Evolutionary conservation across 768 basidiomycete genomes (phyloP).

Genomic region (Mycena amicta): DNA sequence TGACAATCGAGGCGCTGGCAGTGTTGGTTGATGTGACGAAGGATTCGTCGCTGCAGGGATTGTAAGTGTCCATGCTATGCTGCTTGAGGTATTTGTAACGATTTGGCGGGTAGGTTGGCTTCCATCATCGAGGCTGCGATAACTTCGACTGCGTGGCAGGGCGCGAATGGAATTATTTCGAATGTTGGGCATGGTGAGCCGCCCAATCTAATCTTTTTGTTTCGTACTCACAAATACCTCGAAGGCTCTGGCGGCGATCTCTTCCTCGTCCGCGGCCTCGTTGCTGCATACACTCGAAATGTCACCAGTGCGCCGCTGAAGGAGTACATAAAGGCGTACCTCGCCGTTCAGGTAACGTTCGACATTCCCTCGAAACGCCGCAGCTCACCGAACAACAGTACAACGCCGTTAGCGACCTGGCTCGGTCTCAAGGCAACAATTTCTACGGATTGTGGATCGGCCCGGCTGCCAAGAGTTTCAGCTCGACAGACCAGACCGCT

Average conservation of each 20-base stretch:
- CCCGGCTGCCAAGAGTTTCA: neutral
- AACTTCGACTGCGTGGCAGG: neutral
- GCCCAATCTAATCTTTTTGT: no score
- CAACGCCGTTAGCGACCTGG: neutral
- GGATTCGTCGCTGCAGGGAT: neutral
- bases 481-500: neutral
- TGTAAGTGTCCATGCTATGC: neutral
- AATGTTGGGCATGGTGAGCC: neutral
- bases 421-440: neutral
- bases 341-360: neutral
- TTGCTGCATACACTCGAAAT: neutral
- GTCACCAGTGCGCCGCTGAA: neutral
- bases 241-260: neutral
- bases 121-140: neutral
- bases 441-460: neutral
- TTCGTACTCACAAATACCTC: neutral
- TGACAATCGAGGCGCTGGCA: neutral
- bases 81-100: neutral
- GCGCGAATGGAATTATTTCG: neutral
- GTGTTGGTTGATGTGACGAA: neutral
- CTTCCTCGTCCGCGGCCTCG: neutral
- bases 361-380: no score
- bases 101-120: neutral
- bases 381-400: no score
- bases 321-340: neutral